Evolutionary conservation across 2,329 filamentous ascomycete species (phyloP).

Genomic region (Trematosphaeria pertusa): DNA sequence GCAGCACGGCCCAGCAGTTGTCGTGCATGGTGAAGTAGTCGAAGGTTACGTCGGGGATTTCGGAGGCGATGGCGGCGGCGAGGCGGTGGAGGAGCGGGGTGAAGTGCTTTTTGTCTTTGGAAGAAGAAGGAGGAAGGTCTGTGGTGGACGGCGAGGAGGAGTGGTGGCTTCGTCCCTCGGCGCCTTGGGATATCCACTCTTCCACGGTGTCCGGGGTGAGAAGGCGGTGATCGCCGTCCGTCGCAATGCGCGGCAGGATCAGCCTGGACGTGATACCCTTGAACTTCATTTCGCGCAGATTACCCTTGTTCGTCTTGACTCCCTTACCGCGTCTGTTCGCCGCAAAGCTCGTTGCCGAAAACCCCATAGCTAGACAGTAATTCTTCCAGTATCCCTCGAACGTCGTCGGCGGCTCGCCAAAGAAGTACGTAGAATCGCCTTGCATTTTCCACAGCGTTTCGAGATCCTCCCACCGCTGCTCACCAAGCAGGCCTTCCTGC

Average conservation of each 20-base stretch:
- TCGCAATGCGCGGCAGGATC: neutral
- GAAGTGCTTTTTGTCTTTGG: neutral
- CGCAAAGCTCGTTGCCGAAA: constrained; percentile 2
- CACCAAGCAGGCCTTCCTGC: neutral
- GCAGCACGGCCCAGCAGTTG: neutral
- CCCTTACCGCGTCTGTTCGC: neutral
- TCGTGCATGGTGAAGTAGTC: constrained; percentile 4
- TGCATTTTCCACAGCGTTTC: neutral
- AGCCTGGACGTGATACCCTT: neutral
- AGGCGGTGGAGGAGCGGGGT: constrained; percentile 3
- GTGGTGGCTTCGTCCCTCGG: neutral
- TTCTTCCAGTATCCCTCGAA: constrained; percentile 2
- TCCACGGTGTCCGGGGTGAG: neutral
- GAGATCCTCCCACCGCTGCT: neutral
- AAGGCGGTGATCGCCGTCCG: constrained; percentile 1
- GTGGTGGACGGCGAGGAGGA: neutral
- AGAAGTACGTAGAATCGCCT: constrained; percentile 1
- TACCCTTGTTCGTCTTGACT: neutral
- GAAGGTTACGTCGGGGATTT: constrained; percentile 1
- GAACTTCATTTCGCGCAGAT: neutral
- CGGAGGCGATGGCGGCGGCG: neutral
- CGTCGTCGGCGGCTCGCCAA: neutral
- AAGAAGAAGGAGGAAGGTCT: neutral
- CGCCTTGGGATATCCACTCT: constrained; percentile 1
- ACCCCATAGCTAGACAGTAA: neutral